Base-by-base conservation (phyloP, 116 monocot species). In the Zostera marina region DNA sequence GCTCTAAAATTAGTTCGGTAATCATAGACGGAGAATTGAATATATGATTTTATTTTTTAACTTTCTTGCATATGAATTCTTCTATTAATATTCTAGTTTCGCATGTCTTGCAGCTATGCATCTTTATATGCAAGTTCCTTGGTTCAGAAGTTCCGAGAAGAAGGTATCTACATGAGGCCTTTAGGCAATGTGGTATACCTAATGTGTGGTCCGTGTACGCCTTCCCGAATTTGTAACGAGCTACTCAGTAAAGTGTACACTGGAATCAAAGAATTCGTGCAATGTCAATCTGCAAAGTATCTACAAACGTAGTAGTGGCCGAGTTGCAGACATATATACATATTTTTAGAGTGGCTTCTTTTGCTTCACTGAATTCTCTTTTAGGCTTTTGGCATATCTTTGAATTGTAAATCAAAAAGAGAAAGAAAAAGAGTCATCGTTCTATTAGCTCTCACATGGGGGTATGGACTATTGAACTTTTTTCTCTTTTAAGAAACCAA, bases 161-260 rank as follows among this genome's bases (percentile, higher is more conserved):
- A 80, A 59, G 81, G 75, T 24, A 58, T 85, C 22, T 81, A 78
- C 59, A 67, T 75, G 54, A 81, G 85, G 62, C 75, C 85, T 44
- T 42, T 85, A 22, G 85, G 85, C 2, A 81, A 85, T 67, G 75
- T 81, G 21, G 75, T 85, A 47, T 85, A 81, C 43, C 64, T 85
- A 19, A 85, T 85, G 78, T 81, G 85, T 51, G 78, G 85, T 0
- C 81, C 81, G 4, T 85, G 85, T 62, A 81, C 81, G 43, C 49
- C 73, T 26, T 60, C 60, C 38, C 45, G 65, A 42, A 47, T 70
- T 32, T 85, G 85, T 67, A 64, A 59, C 42, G 48, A 70, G 42
- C 81, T 74, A 45, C 85, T 85, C 42, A 8, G 3, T 17, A 81
- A 75, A 60, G 64, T 85, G 7, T 75, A 75, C 22, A 62, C 57